Evolutionary conservation across 495 filamentous ascomycete species (phyloP), one percentile per base, ranked within the genome.

Genomic region (Xylaria venustula): DNA sequence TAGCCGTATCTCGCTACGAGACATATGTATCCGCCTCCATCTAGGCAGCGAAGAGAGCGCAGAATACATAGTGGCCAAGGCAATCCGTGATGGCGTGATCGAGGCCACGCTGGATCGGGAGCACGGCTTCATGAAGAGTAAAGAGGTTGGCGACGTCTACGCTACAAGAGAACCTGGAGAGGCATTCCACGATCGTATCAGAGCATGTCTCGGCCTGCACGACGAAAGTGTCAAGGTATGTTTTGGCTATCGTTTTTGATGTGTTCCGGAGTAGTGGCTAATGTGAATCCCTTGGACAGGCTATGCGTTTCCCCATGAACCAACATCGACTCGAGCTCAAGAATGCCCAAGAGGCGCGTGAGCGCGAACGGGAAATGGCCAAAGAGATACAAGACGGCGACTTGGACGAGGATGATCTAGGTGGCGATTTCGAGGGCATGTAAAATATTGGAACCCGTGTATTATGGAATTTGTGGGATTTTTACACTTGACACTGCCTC

Each of bases 301-400:
- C 94, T 22, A 98, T 98, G 94, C 83, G 95, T 15, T 98, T 97
- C 79, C 94, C 94, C 8, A 97, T 97, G 93, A 97, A 98, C 77
- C 92, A 97, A 78, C 93, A 98, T 77, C 84, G 94, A n/a, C 81
- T 97, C 28, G 94, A 98, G 76, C 80, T 98, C 51, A 97, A 96
- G 87, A 98, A 94, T 69, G 94, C 95, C 2, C 93, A 97, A 74
- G 94, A 98, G 77, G 94, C 94, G 19, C 86, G 94, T 42, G 94
- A 98, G 77, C 84, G 94, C 41, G 94, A 98, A 79, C 82, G 95
- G 26, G 94, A 98, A 74, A 81, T 98, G 76, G 94, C 93, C 48
- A 98, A 98, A 84, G 94, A 98, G 83, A 98, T 98, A 68, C 90
- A 97, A 75, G 94, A 98, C 63, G 94, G 95, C 15, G 94, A 98